Conservation (phyloP, 2,329 filamentous ascomycete species). For the Fusarium sterilihyphosum region DNA sequence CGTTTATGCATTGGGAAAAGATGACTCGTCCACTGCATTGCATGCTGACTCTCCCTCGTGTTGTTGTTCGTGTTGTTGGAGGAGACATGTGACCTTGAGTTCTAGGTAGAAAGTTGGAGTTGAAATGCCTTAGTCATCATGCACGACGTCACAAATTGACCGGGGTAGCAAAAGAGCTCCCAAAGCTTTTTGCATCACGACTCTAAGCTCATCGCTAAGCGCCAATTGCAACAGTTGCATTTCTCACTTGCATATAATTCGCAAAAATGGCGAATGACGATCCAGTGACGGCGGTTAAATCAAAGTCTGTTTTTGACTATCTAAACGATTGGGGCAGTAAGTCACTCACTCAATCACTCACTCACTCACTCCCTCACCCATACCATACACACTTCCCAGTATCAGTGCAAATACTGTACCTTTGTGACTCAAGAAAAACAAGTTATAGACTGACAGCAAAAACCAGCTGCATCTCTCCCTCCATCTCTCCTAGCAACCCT, state of each 20-base stretch:
- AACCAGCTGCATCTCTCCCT: conserved; percentile 62
- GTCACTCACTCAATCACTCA: conserved; percentile 43
- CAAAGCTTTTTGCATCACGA: conserved; percentile 35
- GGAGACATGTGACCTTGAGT: conserved; percentile 5
- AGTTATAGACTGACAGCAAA: conserved; percentile 10
- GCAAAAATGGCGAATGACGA: conserved; percentile 45
- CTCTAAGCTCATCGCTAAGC: neutral
- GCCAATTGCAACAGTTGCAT: conserved; percentile 25
- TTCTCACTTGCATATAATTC: conserved; percentile 2
- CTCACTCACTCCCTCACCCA: neutral
- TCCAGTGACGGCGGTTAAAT: conserved; percentile 16
- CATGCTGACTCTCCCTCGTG: neutral
- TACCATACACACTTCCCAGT: neutral
- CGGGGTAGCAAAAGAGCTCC: conserved; percentile 6
- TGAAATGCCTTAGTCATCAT: conserved; percentile 30
- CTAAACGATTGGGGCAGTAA: conserved; percentile 62
- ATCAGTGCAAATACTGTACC: neutral
- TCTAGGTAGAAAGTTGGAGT: conserved; percentile 2
- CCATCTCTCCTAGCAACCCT: conserved; percentile 66
- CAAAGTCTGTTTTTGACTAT: conserved; percentile 47
- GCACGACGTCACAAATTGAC: conserved; percentile 32
- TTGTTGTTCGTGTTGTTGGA: neutral
- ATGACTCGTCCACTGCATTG: neutral
- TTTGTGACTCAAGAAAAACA: neutral
- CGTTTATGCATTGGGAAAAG: neutral